These are phyloP conservation scores for Metroxylon sagu DNA, from an alignment of 176 grass and related monocot genomes.

Conservation along the genomic window DNA sequence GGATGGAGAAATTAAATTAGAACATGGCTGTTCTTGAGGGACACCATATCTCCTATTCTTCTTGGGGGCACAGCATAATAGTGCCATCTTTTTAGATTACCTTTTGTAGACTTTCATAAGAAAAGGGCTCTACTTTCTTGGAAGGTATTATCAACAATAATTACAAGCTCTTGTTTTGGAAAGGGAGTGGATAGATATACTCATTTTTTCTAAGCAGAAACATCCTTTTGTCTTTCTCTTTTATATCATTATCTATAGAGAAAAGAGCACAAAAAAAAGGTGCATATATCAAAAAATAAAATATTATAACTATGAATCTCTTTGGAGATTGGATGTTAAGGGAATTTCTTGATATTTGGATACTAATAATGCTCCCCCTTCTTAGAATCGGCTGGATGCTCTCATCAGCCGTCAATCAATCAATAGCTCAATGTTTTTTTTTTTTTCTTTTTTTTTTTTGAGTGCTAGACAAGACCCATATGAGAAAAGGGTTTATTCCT, in stretches of 20 bases:
- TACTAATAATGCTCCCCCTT: not conserved
- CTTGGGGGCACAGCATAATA: not conserved
- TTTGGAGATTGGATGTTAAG: not conserved
- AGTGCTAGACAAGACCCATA: slow-evolving; percentile 3
- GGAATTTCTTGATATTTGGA: not conserved
- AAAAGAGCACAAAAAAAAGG: not conserved
- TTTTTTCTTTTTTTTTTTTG: not conserved
- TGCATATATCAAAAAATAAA: not conserved
- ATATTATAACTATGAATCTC: too few species aligned
- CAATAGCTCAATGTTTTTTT: not conserved
- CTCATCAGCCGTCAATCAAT: slow-evolving; percentile 13
- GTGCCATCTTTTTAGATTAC: not conserved
- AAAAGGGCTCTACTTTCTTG: slow-evolving; percentile 10
- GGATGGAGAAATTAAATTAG: too few species aligned
- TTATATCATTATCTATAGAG: too few species aligned
- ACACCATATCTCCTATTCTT: not conserved
- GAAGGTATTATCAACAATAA: slow-evolving; percentile 13
- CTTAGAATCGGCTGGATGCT: not conserved
- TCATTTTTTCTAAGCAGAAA: not conserved
- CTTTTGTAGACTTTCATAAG: slow-evolving; percentile 4
- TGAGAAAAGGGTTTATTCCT: slow-evolving; percentile 15
- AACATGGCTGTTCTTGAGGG: too few species aligned
- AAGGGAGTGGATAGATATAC: not conserved
- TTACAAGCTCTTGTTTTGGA: slow-evolving; percentile 12
- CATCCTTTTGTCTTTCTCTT: too few species aligned